Evolutionary conservation across 768 basidiomycete genomes (phyloP), one percentile per base, ranked within the genome.

Genomic region (Calocera cornea): DNA sequence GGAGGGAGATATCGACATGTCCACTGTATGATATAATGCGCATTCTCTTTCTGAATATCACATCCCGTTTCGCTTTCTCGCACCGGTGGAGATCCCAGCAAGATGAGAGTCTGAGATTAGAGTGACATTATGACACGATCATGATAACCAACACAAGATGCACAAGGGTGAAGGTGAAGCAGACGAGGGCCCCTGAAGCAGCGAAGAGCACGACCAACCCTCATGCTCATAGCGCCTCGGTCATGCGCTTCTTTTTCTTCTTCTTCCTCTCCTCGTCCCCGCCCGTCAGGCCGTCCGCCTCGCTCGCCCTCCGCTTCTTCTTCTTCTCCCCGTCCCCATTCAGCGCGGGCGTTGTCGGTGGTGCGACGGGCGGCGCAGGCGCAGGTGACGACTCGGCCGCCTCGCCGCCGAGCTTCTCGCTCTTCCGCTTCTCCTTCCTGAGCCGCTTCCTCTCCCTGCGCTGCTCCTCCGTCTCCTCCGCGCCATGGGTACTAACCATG

Each of bases 381-480:
- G 64, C 69, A 29, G 70, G 64, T 50, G 70, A 67, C n/a, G 68
- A 64, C n/a, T 69, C 69, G 40, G 80, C 81, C 1, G 76, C 78
- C 16, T 73, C 79, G 47, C 80, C 81, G 24, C 82, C 81, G 41
- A 84, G 84, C 76, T 92, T 92, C 74, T 87, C 87, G 17, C 87
- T 90, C 69, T 76, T 65, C 75, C 90, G 90, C 71, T 80, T 80
- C 1, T 87, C 88, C 79, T 87, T 87, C 77, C 86, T 91, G 74
- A 80, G 82, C 38, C 87, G 89, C 77, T 92, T 93, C 68, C 85
- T 83, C 76, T 93, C 89, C 69, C 71, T 71, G 65, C 73, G 68
- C 69, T 87, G 89, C 76, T 90, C 77, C 68, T 78, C 88, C 33
- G 89, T 89, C 79, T 93, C 90, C 64, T 80, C 84, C 73, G 76